Evolutionary conservation across 805 yeast genomes (phyloP).

Genomic region (Starmerella apis): DNA sequence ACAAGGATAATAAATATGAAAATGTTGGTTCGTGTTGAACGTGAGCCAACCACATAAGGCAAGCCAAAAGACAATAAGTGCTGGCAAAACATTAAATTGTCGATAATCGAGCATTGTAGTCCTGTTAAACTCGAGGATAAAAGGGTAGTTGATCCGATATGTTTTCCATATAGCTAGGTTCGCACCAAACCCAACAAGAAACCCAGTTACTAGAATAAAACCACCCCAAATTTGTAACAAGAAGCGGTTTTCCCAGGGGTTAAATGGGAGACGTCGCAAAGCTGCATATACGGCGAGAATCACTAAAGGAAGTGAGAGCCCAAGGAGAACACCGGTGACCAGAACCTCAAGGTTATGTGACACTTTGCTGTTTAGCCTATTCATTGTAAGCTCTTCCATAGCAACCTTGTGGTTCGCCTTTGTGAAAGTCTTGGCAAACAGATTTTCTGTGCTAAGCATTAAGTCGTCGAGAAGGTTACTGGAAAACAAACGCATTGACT

Average conservation of each 20-base stretch:
- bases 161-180: constrained; percentile 64
- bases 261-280: constrained; percentile 35
- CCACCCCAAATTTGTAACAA: constrained; percentile 91
- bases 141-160: constrained; percentile 75
- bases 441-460: constrained; percentile 51
- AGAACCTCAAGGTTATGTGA: constrained; percentile 39
- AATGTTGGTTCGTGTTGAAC: constrained; percentile 47
- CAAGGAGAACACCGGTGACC: constrained; percentile 55
- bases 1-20: constrained; percentile 72
- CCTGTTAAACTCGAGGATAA: constrained; percentile 79
- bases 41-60: constrained; percentile 66
- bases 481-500: constrained; percentile 42
- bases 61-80: constrained; percentile 46
- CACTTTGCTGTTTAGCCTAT: constrained; percentile 28
- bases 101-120: constrained; percentile 53
- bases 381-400: constrained; percentile 54
- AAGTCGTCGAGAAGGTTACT: constrained; percentile 53
- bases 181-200: constrained; percentile 52
- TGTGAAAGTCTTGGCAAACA: constrained; percentile 57
- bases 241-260: constrained; percentile 43
- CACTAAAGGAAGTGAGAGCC: constrained; percentile 62
- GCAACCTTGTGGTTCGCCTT: constrained; percentile 61
- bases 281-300: constrained; percentile 48
- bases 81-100: constrained; percentile 57
- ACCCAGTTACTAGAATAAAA: constrained; percentile 54